These are phyloP conservation scores for Apium graveolens DNA, from an alignment of 129 eudicot genomes.

Conservation along the genomic window DNA sequence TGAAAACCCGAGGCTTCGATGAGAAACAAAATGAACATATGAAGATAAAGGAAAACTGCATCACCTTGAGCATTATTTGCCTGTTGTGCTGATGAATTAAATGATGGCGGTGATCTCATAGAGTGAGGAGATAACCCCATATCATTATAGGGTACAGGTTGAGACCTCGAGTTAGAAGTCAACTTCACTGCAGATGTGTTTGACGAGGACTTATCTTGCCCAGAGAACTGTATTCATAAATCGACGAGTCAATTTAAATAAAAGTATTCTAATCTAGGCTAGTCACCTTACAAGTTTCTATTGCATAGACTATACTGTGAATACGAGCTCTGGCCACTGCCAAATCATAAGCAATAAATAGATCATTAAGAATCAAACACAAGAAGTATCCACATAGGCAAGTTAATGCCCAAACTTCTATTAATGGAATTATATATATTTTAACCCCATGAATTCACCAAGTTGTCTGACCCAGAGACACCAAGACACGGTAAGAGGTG, in stretches of 20 bases:
- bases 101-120: background rate
- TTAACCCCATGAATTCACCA: too few species aligned
- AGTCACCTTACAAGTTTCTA: background rate
- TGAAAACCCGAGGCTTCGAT: background rate
- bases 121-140: conserved; percentile 4
- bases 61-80: conserved; percentile 1
- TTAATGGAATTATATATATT: background rate
- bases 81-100: background rate
- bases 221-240: background rate
- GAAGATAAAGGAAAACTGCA: background rate
- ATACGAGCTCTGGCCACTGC: background rate
- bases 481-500: background rate
- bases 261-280: background rate
- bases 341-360: background rate
- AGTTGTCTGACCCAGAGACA: background rate
- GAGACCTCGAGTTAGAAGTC: background rate
- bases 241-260: background rate
- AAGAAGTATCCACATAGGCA: background rate
- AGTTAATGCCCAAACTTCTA: background rate
- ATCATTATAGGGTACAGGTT: background rate
- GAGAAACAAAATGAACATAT: background rate
- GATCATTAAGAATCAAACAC: too few species aligned
- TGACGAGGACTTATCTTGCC: conserved; percentile 1
- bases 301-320: background rate
- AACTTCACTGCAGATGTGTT: background rate